phyloP scores from a whole-genome alignment of 2,329 filamentous ascomycete genomes.

The Diaporthe humulicola region DNA sequence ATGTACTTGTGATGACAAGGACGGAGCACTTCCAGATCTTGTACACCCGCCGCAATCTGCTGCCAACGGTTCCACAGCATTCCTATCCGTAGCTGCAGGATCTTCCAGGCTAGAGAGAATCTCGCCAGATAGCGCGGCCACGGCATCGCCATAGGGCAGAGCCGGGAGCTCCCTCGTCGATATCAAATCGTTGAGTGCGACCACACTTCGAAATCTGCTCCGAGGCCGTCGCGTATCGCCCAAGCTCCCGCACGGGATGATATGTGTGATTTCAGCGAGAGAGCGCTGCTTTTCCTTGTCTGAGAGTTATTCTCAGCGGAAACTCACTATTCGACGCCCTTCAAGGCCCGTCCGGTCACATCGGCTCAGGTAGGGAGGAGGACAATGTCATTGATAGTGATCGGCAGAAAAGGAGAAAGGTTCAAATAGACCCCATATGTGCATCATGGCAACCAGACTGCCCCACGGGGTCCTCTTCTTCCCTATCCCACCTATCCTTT shows the following conservation, averaged over 20 bases:
- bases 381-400: constrained; percentile 23
- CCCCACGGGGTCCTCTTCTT: constrained; percentile 26
- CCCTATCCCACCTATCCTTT: constrained; percentile 1
- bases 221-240: not conserved
- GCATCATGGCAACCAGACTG: constrained; percentile 17
- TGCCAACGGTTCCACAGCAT: constrained; percentile 5
- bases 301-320: constrained; percentile 14
- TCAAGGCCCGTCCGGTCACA: not conserved
- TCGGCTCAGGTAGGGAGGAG: constrained; percentile 21
- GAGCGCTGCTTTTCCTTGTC: constrained; percentile 25
- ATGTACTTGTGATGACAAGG: constrained; percentile 5
- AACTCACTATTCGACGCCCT: constrained; percentile 24
- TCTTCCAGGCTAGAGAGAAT: constrained; percentile 5
- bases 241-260: not conserved
- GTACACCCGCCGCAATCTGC: not conserved
- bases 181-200: constrained; percentile 30
- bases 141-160: constrained; percentile 21
- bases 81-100: not conserved
- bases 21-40: not conserved
- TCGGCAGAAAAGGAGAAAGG: constrained; percentile 24
- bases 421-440: constrained; percentile 31
- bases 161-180: constrained; percentile 3
- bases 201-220: constrained; percentile 4
- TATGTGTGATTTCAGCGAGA: constrained; percentile 17
- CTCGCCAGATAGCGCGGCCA: constrained; percentile 17